These are phyloP conservation scores for Aspergillus awamori DNA, from an alignment of 2,329 filamentous ascomycete species.

Conservation along the genomic window DNA sequence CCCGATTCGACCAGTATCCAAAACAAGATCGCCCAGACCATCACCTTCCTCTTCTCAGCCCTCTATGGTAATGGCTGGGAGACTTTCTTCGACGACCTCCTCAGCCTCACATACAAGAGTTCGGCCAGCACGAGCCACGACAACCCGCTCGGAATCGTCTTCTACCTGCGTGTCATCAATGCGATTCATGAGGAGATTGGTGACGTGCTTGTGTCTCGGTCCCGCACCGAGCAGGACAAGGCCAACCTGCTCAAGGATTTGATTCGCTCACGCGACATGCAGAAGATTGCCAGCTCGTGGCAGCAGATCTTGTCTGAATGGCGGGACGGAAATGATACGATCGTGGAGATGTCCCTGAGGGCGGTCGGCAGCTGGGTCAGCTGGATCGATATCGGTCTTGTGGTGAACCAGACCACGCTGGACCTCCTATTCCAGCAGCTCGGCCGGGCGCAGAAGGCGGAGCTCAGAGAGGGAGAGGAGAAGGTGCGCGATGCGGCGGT, in stretches of 20 bases:
- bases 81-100: constrained; percentile 86
- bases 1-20: constrained; percentile 78
- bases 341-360: constrained; percentile 86
- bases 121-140: constrained; percentile 61
- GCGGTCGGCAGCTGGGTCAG: constrained; percentile 97
- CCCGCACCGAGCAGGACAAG: constrained; percentile 76
- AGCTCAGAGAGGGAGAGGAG: constrained; percentile 70
- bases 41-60: constrained; percentile 89
- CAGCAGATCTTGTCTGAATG: constrained; percentile 84
- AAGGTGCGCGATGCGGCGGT: constrained; percentile 88
- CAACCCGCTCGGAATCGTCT: constrained; percentile 74
- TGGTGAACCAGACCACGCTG: constrained; percentile 89
- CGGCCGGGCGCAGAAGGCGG: constrained; percentile 67
- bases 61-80: constrained; percentile 87
- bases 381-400: constrained; percentile 95
- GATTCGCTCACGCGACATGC: constrained; percentile 81
- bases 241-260: constrained; percentile 91
- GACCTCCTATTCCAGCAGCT: constrained; percentile 82
- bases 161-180: constrained; percentile 85
- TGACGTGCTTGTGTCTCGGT: constrained; percentile 81
- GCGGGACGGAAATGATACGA: constrained; percentile 66
- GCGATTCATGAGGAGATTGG: constrained; percentile 98
- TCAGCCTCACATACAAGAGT: constrained; percentile 69
- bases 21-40: constrained; percentile 94
- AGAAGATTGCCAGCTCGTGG: constrained; percentile 87